Evolutionary conservation across 2,329 filamentous ascomycete genomes (phyloP).

Genomic region (Paracamarosporium sp.): DNA sequence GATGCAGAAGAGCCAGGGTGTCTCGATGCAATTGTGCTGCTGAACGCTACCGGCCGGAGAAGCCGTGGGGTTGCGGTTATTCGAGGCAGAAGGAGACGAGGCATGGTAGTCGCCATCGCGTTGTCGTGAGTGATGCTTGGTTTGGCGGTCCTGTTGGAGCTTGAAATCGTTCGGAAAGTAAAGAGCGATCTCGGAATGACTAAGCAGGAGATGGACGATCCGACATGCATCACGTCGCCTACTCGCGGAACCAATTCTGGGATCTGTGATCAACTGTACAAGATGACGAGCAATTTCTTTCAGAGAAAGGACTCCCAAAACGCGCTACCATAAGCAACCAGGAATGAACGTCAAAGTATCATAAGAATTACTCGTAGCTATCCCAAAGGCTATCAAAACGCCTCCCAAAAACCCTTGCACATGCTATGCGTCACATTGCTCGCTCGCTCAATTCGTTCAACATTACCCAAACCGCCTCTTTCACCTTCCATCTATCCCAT

Average conservation of each 20-base stretch:
- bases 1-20: slow-evolving; percentile 21
- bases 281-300: too few species aligned
- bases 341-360: background rate
- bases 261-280: too few species aligned
- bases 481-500: background rate
- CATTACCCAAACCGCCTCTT: background rate
- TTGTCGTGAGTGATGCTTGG: slow-evolving; percentile 24
- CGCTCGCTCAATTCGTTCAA: slow-evolving; percentile 4
- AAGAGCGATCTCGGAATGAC: slow-evolving; percentile 2
- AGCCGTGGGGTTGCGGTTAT: slow-evolving; percentile 42
- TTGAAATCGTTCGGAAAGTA: slow-evolving; percentile 4
- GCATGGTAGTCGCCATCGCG: slow-evolving; percentile 40
- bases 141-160: background rate
- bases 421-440: slow-evolving; percentile 2
- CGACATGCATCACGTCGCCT: too few species aligned
- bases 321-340: background rate
- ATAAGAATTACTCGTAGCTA: background rate
- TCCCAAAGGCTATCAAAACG: background rate
- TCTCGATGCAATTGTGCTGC: slow-evolving; percentile 19
- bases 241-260: too few species aligned
- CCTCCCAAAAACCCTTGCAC: background rate
- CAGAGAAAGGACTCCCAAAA: too few species aligned
- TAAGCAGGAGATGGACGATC: slow-evolving; percentile 5
- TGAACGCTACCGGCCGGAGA: slow-evolving; percentile 25
- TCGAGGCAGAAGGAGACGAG: slow-evolving; percentile 48